Conservation (phyloP, 1,284 basidiomycete genomes). For the Ceraceosorus guamensis region DNA sequence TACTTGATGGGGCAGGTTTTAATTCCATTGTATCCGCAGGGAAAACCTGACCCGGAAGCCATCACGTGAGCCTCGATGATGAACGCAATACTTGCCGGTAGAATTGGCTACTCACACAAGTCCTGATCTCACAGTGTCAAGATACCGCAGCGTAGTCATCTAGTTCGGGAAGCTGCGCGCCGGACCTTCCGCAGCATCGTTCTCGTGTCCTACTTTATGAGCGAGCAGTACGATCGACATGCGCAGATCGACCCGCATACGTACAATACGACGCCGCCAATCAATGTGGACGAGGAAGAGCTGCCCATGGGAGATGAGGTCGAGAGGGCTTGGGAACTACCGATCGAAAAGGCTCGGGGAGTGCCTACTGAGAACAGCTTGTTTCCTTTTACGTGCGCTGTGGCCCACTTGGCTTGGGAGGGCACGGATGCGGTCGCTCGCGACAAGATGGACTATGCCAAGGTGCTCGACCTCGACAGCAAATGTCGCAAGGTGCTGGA, state of each 20-base stretch:
- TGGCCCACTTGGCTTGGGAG: neutral
- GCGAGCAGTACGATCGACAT: neutral
- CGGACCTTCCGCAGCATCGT: neutral
- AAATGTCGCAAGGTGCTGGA: neutral
- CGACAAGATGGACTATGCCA: neutral
- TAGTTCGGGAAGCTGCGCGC: neutral
- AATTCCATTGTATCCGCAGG: neutral
- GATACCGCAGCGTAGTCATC: neutral
- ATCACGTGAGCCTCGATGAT: neutral
- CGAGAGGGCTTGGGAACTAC: neutral
- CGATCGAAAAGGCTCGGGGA: neutral
- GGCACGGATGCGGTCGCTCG: neutral
- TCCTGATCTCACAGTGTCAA: no score
- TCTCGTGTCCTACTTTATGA: neutral
- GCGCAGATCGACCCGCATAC: neutral
- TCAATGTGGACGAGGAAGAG: slow-evolving; percentile 1
- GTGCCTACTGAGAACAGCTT: neutral
- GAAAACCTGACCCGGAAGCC: neutral
- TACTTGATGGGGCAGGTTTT: neutral
- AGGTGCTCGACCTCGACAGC: neutral
- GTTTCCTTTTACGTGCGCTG: neutral
- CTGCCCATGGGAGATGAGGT: neutral
- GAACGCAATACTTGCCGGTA: neutral
- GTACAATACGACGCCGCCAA: neutral
- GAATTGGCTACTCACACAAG: neutral